Base-by-base conservation (phyloP, 2,329 filamentous ascomycete species). In the Proliferodiscus dingleyae region DNA sequence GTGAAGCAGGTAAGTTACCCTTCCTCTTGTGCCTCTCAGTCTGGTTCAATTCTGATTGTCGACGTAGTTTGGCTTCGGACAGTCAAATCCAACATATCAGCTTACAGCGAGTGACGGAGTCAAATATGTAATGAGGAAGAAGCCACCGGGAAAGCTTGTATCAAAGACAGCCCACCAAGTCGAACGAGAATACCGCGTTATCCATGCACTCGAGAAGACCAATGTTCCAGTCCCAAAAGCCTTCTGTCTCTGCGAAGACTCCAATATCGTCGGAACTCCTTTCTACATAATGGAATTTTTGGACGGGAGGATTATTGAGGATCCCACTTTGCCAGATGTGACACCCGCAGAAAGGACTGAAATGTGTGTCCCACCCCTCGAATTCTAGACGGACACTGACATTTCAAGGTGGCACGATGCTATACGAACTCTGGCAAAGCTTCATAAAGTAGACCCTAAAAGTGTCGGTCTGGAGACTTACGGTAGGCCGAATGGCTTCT, bases 201-300 rank as follows among this genome's bases (percentile, higher is more conserved):
- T 97, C 61, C 81, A 87, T 64, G 90, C 91, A 2, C 76, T 97
- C 24, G 80, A 81, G 53, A 71, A 69, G 43, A 94, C 88, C 16
- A 81, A 87, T 63, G 89, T 97, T 7, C 87, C 90, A 0, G 89
- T 95, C 0, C 93, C 93, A 4, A 83, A 78, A 64, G 80, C 88
- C 9, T 85, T 89, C 65, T 85, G 83, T 60, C 77, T 97, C 15
- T 98, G 93, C 69, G 85, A 94, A 66, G 90, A 97, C 68, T 71
- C 74, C 32, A 70, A 68, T 46, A 74, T 97, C 29, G 74, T 97
- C 52, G 93, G 90, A 45, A 97, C 90, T 6, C 80, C 89, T 5
- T 98, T 97, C 67, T 97, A 98, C 70, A 83, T 97, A 62, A 97
- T 98, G 93, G 83, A 89, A 65, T 97, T 93, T 65, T 75, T 97